These are phyloP conservation scores for Ehretia macrophylla DNA, from an alignment of 257 asterid genomes.

Conservation along the genomic window DNA sequence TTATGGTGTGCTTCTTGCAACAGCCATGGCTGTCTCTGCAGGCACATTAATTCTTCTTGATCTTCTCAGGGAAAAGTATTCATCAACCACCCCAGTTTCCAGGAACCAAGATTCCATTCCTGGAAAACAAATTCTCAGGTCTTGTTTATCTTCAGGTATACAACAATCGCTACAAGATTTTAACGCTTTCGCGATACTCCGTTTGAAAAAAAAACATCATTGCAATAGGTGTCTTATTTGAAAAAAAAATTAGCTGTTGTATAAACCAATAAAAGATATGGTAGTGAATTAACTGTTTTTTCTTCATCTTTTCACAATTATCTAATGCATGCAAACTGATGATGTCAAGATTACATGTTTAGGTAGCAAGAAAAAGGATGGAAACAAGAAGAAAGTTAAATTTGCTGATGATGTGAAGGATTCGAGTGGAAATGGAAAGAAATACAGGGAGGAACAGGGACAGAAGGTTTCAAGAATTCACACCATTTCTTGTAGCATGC, in stretches of 20 bases:
- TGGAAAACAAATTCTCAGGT: slow-evolving; percentile 21
- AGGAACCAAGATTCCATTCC: slow-evolving; percentile 10
- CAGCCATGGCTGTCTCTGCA: slow-evolving; percentile 85
- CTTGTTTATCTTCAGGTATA: slow-evolving; percentile 67
- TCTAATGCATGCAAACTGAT: too few species aligned
- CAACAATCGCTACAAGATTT: background rate
- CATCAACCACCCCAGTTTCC: background rate
- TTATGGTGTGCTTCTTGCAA: slow-evolving; percentile 64
- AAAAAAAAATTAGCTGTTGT: too few species aligned
- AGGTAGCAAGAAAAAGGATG: slow-evolving; percentile 19
- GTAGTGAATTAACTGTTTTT: too few species aligned
- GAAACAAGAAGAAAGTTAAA: slow-evolving; percentile 38
- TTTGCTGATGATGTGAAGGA: slow-evolving; percentile 76
- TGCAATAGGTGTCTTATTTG: too few species aligned
- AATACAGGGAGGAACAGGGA: too few species aligned
- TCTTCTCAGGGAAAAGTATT: slow-evolving; percentile 37
- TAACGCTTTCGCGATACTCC: too few species aligned
- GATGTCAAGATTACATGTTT: too few species aligned
- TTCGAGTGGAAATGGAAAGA: slow-evolving; percentile 44
- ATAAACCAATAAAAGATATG: background rate
- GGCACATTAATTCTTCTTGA: slow-evolving; percentile 61
- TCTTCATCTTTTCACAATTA: too few species aligned
- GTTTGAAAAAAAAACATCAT: too few species aligned
- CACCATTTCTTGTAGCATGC: slow-evolving; percentile 37
- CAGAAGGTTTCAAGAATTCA: slow-evolving; percentile 7